Evolutionary conservation across 352 stramenopile genomes (phyloP), one percentile per base, ranked within the genome.

Genomic region (Elongisporangium anandrum): DNA sequence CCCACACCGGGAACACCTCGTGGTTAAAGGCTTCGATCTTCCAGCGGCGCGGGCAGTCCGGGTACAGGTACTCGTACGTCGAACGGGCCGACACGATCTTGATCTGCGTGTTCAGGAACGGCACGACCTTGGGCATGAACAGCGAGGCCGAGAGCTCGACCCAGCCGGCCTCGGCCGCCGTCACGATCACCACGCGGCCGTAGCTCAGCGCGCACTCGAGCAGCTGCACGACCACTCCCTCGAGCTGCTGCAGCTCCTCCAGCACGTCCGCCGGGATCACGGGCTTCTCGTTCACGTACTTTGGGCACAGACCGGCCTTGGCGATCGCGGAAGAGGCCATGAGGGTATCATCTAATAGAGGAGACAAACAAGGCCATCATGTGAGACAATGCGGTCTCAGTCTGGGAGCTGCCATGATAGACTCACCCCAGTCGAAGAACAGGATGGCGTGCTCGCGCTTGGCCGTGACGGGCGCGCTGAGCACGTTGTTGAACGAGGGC

Each of bases 1-100:
- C 79, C 79, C 82, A 92, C 9, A 88, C 71, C 0, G 82, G 80
- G 50, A 90, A 94, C 47, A 94, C 72, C 55, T 95, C 88, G 51
- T 94, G 79, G 59, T 90, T 86, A 54, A 96, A 97, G 9, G 88
- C 88, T 57, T 94, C 78, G 47, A 95, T 83, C 61, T 97, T 97
- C 90, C 90, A 97, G 56, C 84, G 80, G 12, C 79, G 77, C 15
- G 82, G 81, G 59, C 87, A 88, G 57, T 90, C 77, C 19, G 87
- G 88, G 72, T 92, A 96, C 68, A 90, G 24, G n/a, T 88, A 85
- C 63, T 96, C 88, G 69, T 96, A 97, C 19, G 83, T 93, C 38
- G 85, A 92, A 13, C 90, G 85, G n/a, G 90, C 90, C n/a, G 87
- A 96, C 20, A 96, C 69, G 26, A 97, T 82, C 61, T 92, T 94